Evolutionary conservation across 2,329 filamentous ascomycete species (phyloP), one percentile per base, ranked within the genome.

Genomic region (Talaromyces atroroseus): DNA sequence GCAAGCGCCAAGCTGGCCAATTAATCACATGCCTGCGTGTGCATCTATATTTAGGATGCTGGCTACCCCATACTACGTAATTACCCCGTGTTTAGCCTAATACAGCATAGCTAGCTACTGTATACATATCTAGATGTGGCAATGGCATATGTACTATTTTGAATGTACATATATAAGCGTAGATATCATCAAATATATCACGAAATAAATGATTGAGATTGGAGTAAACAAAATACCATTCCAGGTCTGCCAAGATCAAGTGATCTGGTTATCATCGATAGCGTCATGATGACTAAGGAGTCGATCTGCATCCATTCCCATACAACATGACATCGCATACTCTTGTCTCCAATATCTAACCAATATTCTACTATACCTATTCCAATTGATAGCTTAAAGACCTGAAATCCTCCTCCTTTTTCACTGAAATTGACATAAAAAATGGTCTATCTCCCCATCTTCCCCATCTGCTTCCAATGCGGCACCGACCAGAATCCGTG

Each of bases 401-500:
- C 3, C 24, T 4, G 24, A 26, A 3, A 26, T 26, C 24, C 3
- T 26, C 24, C 24, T 7, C 24, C 24, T 4, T 8, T 26, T 4
- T 8, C 24, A 8, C 24, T 26, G 24, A 26, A 8, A 26, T 26
- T 7, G 23, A 53, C 16, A 55, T 45, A 66, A 26, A 66, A 26
- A 4, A 74, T 76, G 74, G 72, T 75, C 52, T 74, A 72, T 65
- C 63, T 80, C 49, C 78, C 78, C 18, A 65, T 81, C 53, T 76
- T 79, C 40, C 72, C 80, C 11, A 66, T 81, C 62, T 82, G 79
- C 67, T 78, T 82, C 66, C 79, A 82, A 66, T 82, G 78, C 66
- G 80, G 69, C 47, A 82, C 79, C 8, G 74, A 82, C 58, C 78
- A 82, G 62, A 83, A 82, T 55, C 80, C 80, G 2, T 83, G 80